Evolutionary conservation across 257 asterid genomes (phyloP), one percentile per base, ranked within the genome.

Genomic region (Penstemon newberryi): DNA sequence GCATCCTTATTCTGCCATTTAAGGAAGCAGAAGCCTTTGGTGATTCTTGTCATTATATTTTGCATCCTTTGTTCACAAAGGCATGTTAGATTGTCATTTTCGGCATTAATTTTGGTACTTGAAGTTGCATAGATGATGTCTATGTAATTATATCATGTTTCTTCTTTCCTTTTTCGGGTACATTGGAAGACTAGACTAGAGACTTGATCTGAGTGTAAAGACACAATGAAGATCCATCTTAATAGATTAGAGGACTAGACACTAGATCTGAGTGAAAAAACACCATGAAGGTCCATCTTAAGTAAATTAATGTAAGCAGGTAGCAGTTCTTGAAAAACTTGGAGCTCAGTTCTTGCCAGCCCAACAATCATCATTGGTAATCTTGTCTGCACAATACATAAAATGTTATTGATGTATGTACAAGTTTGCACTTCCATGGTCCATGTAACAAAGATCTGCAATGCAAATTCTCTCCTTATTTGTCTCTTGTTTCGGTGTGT

Each of bases 341-440:
- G 51, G 40, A 47, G 60, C 43, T 49, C 46, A 7, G n/a, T 50
- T 37, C 25, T 56, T 56, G 43, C 62, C 41, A 49, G 15, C 42
- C 19, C 49, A 3, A 25, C 7, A 15, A 43, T 3, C 60, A 1
- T 25, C 36, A 36, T 8, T 66, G 3, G 7, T 25, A 9, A 15
- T 18, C 54, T 67, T 55, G 18, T 47, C 37, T 51, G 42, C 54
- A n/a, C 57, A 19, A 25, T 25, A 25, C 33, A 25, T 25, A 25
- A 4, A 8, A 7, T 50, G 60, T 37, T 37, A 36, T 61, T 61
- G 53, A 7, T 15, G 40, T 65, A 52, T 45, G 55, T 0, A 11
- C 44, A 15, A 45, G 56, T 63, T 52, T 70, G 63, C 56, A 51
- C 47, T 19, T 41, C 52, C 62, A 70, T 25, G 56, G 25, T 61